These are phyloP conservation scores for Maudiozyma saulgeensis DNA, from an alignment of 805 yeast genomes.

Conservation along the genomic window DNA sequence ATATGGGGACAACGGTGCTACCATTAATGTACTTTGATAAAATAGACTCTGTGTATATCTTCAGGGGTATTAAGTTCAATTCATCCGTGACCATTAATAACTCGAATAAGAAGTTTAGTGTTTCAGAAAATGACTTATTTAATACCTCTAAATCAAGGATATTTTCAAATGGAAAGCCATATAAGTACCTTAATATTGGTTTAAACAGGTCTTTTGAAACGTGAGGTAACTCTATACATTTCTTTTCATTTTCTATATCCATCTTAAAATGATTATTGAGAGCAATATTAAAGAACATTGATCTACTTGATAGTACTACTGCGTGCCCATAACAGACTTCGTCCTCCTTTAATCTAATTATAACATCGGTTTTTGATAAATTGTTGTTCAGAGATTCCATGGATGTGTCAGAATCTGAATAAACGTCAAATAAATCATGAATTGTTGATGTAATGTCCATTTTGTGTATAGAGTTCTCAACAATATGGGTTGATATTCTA, in stretches of 20 bases:
- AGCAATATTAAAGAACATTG: constrained; percentile 53
- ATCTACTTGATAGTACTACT: constrained; percentile 44
- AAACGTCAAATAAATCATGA: not conserved
- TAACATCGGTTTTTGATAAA: constrained; percentile 31
- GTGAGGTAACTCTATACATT: constrained; percentile 35
- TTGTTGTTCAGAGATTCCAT: no score
- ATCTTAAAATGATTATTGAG: constrained; percentile 47
- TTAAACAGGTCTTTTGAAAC: constrained; percentile 33
- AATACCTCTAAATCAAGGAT: constrained; percentile 15
- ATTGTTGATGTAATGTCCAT: constrained; percentile 5
- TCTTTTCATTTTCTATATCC: constrained; percentile 5
- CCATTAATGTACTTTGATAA: constrained; percentile 46
- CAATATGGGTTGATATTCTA: constrained; percentile 8
- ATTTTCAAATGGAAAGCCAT: constrained; percentile 35
- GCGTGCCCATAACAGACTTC: constrained; percentile 36
- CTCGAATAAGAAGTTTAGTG: constrained; percentile 36
- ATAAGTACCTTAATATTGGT: constrained; percentile 44
- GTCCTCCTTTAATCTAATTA: constrained; percentile 40
- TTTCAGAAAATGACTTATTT: constrained; percentile 5
- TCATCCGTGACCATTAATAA: constrained; percentile 55
- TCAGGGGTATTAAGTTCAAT: constrained; percentile 48
- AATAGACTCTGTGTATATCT: constrained; percentile 50
- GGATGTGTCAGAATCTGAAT: no score
- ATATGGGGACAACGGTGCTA: constrained; percentile 50
- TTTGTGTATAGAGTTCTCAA: constrained; percentile 16